Evolutionary conservation across 306 rosid species (phyloP), one percentile per base, ranked within the genome.

Genomic region (Quercus dentata): DNA sequence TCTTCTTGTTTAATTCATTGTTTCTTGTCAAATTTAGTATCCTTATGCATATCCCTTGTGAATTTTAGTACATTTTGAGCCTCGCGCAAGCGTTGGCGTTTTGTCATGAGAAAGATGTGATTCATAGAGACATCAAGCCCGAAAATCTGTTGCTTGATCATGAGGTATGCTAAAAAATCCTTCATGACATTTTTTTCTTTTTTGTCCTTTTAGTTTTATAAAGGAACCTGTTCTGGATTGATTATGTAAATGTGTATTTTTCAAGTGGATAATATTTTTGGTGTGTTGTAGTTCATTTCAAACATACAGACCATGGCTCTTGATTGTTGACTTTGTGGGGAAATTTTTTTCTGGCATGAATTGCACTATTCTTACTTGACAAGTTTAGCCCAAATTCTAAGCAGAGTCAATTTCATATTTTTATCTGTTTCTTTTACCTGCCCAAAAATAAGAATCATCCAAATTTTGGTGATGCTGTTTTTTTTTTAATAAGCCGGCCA

Each of bases 91-190:
- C 99, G 0, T 77, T 92, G 95, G 90, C 90, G 30, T 92, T 91
- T 86, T 92, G 97, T 84, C 99, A 94, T 67, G 91, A 92, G 91
- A 92, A 92, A 83, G 55, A 92, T 86, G 97, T 94, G 59, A 94
- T 94, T 86, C 99, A 94, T 69, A 85, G 99, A 81, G 97, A 94
- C 73, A 94, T 94, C 78, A 92, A 92, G 94, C 99, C 95, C 4
- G 97, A 94, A 82, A 94, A 92, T 76, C 85, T 92, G 90, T 76
- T 94, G 73, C 91, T 94, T 64, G 99, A 91, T 79, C 97, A 94
- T 73, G 94, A 91, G 97, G 99, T 91, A 84, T 7, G 65, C 69
- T 69, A 63, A 49, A 71, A 64, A 57, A 12, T 6, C 75, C 71
- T 33, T 51, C 46, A 15, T 51, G 19, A 20, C 23, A 19, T 11